A percentile compares a stretch with the other conserved stretches of the same genome.
Evolutionary conservation across 352 stramenopile species (phyloP).

Genomic region (Blastocystis sp.): DNA sequence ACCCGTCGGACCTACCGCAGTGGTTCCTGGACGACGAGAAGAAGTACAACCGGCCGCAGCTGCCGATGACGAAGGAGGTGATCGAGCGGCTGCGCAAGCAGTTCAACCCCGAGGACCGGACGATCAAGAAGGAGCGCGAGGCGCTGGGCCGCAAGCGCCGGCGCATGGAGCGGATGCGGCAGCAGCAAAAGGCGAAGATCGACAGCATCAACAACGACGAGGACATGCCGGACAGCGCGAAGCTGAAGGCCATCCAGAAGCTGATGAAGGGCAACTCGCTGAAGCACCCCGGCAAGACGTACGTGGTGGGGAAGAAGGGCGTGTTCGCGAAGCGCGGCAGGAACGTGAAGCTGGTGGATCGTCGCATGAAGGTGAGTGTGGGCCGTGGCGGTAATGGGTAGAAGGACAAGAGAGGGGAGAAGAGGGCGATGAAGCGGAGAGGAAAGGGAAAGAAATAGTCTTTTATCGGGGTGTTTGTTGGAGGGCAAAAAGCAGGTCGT

Average conservation of each 20-base stretch:
- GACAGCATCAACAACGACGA: constrained; percentile 73
- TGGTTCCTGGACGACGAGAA: constrained; percentile 95
- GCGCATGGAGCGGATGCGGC: constrained; percentile 72
- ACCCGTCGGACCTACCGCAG: constrained; percentile 85
- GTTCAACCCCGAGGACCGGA: constrained; percentile 90
- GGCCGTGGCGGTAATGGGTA: background rate
- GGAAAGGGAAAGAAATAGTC: background rate
- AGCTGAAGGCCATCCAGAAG: constrained; percentile 91
- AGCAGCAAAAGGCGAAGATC: constrained; percentile 69
- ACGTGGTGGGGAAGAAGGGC: constrained; percentile 86
- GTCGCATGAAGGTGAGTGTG: constrained; percentile 94
- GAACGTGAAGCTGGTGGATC: constrained; percentile 93
- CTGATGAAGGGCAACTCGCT: constrained; percentile 84
- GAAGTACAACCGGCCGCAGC: constrained; percentile 93
- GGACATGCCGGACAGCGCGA: constrained; percentile 78
- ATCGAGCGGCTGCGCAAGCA: constrained; percentile 94
- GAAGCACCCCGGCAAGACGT: constrained; percentile 88
- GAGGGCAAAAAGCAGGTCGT: background rate
- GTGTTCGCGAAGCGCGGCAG: constrained; percentile 76
- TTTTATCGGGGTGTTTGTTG: background rate
- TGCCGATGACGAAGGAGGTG: constrained; percentile 90
- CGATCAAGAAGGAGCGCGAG: constrained; percentile 98
- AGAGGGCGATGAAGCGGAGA: constrained; percentile 75
- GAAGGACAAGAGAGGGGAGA: constrained; percentile 70
- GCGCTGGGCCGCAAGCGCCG: constrained; percentile 90